phyloP scores from a whole-genome alignment of 139 green algal species.

The Dunaliella primolecta region DNA sequence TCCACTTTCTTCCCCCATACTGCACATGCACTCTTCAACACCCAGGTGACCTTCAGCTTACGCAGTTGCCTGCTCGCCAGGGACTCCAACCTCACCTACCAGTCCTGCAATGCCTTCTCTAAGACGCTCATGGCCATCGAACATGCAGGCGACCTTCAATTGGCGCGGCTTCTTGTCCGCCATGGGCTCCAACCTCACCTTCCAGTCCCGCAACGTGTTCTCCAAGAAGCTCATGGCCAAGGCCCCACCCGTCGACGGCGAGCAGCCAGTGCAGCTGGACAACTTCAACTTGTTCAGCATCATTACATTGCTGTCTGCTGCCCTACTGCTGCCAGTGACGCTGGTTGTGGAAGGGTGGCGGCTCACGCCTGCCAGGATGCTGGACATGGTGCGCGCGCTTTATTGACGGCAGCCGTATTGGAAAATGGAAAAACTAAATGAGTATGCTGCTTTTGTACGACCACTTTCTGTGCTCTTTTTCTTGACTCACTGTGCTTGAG shows the following conservation, averaged over 20 bases:
- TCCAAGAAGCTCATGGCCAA: constrained; percentile 97
- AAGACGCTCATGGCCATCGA: constrained; percentile 98
- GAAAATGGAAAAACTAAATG: no score
- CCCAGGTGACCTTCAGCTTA: constrained; percentile 86
- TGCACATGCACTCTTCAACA: no score
- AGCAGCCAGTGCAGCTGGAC: constrained; percentile 74
- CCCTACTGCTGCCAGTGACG: constrained; percentile 75
- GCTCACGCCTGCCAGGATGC: constrained; percentile 57
- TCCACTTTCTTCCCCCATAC: no score
- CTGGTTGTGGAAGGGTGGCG: constrained; percentile 50
- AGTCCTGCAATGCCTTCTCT: constrained; percentile 90
- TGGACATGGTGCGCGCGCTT: constrained; percentile 43
- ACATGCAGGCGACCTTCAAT: constrained; percentile 78
- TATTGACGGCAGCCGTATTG: no score
- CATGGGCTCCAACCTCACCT: constrained; percentile 94
- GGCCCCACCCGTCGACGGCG: constrained; percentile 27
- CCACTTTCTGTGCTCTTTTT: no score
- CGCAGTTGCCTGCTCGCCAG: constrained; percentile 83
- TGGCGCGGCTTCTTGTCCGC: constrained; percentile 85
- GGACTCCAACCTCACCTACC: constrained; percentile 93
- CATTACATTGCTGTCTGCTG: constrained; percentile 88
- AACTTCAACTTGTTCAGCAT: constrained; percentile 94
- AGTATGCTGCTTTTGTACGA: no score
- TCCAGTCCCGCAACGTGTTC: constrained; percentile 93
- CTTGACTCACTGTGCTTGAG: no score